These are phyloP conservation scores for Kodamaea arcana DNA, from an alignment of 1,139 yeast species.

Conservation along the genomic window DNA sequence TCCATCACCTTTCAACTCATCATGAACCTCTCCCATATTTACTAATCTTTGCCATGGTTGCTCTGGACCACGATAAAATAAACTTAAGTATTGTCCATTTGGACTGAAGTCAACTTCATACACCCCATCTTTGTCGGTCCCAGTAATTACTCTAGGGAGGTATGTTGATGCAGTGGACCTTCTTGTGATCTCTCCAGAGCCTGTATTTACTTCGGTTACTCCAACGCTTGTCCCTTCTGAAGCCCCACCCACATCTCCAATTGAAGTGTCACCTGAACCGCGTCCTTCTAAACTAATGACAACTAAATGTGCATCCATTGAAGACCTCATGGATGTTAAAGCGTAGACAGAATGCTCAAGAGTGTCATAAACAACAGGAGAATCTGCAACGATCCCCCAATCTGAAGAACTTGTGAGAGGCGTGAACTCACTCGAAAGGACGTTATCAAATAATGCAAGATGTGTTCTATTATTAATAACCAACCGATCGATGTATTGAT, in stretches of 20 bases:
- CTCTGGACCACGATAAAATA: constrained; percentile 60
- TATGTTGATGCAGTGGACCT: constrained; percentile 9
- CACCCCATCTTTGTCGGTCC: constrained; percentile 23
- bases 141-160: constrained; percentile 17
- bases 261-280: too few species aligned
- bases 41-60: constrained; percentile 63
- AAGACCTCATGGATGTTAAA: constrained; percentile 52
- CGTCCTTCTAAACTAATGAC: constrained; percentile 22
- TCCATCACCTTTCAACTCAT: constrained; percentile 8
- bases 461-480: constrained; percentile 65
- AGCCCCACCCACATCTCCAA: too few species aligned
- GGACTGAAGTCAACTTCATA: constrained; percentile 44
- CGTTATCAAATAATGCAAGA: constrained; percentile 59
- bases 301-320: constrained; percentile 51
- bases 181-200: too few species aligned
- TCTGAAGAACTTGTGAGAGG: constrained; percentile 51
- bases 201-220: too few species aligned
- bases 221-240: too few species aligned
- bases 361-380: constrained; percentile 52
- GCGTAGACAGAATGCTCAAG: constrained; percentile 57
- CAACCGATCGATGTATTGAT: constrained; percentile 70
- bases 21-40: constrained; percentile 34
- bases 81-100: constrained; percentile 50
- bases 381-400: constrained; percentile 67
- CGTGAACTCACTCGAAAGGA: constrained; percentile 40